Evolutionary conservation across 768 basidiomycete species (phyloP), one percentile per base, ranked within the genome.

Genomic region (Plicaturopsis crispa): DNA sequence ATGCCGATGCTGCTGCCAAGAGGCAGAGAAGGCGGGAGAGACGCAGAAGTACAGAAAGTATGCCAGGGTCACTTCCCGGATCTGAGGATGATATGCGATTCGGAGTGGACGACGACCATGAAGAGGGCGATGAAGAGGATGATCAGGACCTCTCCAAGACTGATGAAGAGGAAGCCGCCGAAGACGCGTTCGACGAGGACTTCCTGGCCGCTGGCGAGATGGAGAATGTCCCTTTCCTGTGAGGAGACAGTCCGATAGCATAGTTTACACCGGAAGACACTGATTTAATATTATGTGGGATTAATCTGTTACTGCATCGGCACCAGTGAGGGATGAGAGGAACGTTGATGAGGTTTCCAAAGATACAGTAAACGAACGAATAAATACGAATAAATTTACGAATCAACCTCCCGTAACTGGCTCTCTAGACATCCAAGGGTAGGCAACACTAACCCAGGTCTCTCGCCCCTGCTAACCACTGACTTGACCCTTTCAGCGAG

Each of bases 21-120:
- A 63, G 59, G 54, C 56, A 61, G 48, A 54, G 57, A 41, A 62
- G 57, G 42, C 54, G 71, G 28, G 47, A 54, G 37, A 64, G 82
- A 45, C 66, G 72, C 44, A 67, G 73, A 51, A 87, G 87, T 46
- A 73, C 83, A 57, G 75, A 77, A 31, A 90, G 87, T 52, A 90
- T 93, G 84, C 89, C 87, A 10, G 89, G 89, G 21, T 83, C 85
- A 16, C 58, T 90, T 43, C n/a, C n/a, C n/a, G n/a, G n/a, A n/a
- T n/a, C n/a, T n/a, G n/a, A n/a, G n/a, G 76, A 82, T 42, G 73
- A 81, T 44, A 66, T 70, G 50, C 64, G 73, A 35, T 75, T 78
- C 44, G 73, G 63, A 12, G 57, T 73, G 44, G 73, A 74, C 31
- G 72, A 75, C 8, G 72, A 67, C 5, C 75, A 74, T 6, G 56